phyloP scores from a whole-genome alignment of 1,139 yeast species.

The Taiozyma onychis region DNA sequence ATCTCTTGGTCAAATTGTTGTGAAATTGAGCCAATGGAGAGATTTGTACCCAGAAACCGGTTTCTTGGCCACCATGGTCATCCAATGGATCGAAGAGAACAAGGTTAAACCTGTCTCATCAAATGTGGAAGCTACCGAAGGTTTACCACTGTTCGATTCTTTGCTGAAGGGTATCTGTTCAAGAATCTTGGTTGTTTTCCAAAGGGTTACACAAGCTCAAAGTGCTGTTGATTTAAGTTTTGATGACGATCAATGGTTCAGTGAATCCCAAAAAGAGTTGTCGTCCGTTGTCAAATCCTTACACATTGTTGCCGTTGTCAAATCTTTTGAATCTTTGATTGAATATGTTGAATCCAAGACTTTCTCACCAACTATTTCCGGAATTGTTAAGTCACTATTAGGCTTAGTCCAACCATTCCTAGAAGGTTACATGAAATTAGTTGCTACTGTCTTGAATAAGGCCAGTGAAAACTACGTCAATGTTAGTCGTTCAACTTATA shows the following conservation, averaged over 20 bases:
- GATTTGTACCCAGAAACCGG: conserved; percentile 24
- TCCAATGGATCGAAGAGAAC: conserved; percentile 32
- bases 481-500: conserved; percentile 56
- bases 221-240: conserved; percentile 32
- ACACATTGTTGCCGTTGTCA: conserved; percentile 26
- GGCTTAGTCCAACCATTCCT: conserved; percentile 53
- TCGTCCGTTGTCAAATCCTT: conserved; percentile 33
- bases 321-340: conserved; percentile 31
- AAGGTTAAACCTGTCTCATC: conserved; percentile 4
- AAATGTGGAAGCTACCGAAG: background rate
- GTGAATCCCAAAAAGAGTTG: conserved; percentile 41
- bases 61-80: conserved; percentile 44
- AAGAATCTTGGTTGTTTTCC: conserved; percentile 62
- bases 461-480: conserved; percentile 42
- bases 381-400: conserved; percentile 36
- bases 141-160: conserved; percentile 34
- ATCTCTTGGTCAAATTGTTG: conserved; percentile 16
- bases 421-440: conserved; percentile 46
- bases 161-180: conserved; percentile 49
- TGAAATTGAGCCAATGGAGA: conserved; percentile 28
- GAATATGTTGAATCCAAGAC: conserved; percentile 27
- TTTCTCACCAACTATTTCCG: conserved; percentile 30
- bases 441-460: conserved; percentile 36
- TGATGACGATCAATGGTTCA: conserved; percentile 65
- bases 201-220: conserved; percentile 41